Evolutionary conservation across 2,329 filamentous ascomycete species (phyloP).

Genomic region (Talaromyces sp.): DNA sequence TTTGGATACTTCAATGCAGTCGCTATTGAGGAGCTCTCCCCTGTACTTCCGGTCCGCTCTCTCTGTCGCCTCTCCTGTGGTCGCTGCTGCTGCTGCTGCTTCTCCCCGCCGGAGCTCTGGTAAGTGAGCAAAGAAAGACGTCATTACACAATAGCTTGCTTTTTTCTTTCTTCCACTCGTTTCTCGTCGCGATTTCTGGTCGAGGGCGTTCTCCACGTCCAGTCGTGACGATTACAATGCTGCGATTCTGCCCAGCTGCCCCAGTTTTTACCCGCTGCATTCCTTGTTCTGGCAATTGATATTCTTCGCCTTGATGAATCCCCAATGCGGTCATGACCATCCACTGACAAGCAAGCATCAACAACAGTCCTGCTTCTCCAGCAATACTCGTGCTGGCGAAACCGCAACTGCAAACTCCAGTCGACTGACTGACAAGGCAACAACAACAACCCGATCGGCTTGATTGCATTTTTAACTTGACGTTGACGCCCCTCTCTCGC

Average conservation of each 20-base stretch:
- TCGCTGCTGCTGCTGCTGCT: conserved; percentile 1
- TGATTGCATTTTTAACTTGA: not conserved
- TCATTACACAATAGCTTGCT: not conserved
- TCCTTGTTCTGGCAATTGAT: conserved; percentile 7
- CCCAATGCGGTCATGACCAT: not conserved
- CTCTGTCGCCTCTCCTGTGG: conserved; percentile 1
- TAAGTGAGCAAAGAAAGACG: conserved; percentile 12
- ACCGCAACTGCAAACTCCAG: not conserved
- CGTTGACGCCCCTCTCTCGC: not conserved
- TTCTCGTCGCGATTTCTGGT: not conserved
- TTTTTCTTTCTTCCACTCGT: not conserved
- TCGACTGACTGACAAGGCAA: not conserved
- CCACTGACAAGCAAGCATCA: not conserved
- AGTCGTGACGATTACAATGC: not conserved
- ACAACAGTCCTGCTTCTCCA: not conserved
- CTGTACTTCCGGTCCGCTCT: not conserved
- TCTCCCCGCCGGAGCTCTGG: not conserved
- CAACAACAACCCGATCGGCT: not conserved
- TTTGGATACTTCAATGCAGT: conserved; percentile 20
- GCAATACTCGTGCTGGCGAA: not conserved
- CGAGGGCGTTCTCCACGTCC: not conserved
- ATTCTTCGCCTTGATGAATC: not conserved
- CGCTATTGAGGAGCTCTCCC: conserved; percentile 24
- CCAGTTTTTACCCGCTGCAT: conserved; percentile 11
- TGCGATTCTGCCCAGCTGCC: not conserved